Percentiles rank a stretch among this genome's conserved stretches.
Conservation (phyloP, 768 basidiomycete species). For the Crucibulum laeve region DNA sequence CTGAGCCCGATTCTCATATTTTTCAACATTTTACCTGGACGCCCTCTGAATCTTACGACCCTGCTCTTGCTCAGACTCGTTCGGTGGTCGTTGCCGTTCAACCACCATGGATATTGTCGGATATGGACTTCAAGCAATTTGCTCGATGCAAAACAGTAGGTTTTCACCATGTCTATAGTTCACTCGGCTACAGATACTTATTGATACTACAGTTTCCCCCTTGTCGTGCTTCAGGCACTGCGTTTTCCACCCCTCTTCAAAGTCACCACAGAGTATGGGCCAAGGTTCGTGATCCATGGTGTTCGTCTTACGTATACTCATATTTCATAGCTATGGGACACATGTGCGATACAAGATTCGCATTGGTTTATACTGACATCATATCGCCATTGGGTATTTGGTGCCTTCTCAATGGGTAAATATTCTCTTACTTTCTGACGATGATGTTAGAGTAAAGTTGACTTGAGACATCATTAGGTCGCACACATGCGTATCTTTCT, state of each 20-base stretch:
- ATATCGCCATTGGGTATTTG: constrained; percentile 60
- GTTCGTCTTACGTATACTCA: not conserved
- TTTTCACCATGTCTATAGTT: not conserved
- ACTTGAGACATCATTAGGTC: constrained; percentile 30
- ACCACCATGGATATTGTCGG: constrained; percentile 54
- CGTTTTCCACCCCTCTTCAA: constrained; percentile 24
- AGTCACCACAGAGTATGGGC: constrained; percentile 57
- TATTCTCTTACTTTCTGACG: not conserved
- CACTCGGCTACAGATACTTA: not conserved
- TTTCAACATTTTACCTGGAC: constrained; percentile 45
- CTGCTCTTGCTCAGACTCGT: constrained; percentile 9
- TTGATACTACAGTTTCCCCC: constrained; percentile 33
- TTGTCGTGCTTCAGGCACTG: constrained; percentile 24
- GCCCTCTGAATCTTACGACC: constrained; percentile 6
- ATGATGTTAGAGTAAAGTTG: not conserved
- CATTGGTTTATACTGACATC: constrained; percentile 58
- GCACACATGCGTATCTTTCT: constrained; percentile 49
- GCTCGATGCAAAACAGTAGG: constrained; percentile 37
- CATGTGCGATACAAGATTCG: constrained; percentile 41
- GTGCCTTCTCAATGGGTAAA: constrained; percentile 53
- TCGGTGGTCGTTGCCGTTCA: constrained; percentile 54
- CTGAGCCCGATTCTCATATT: constrained; percentile 31
- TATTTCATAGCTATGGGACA: constrained; percentile 46
- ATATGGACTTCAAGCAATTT: constrained; percentile 52
- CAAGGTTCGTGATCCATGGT: constrained; percentile 31